These are phyloP conservation scores for Leishmania martiniquensis DNA, from an alignment of 208 protist species.

Conservation along the genomic window DNA sequence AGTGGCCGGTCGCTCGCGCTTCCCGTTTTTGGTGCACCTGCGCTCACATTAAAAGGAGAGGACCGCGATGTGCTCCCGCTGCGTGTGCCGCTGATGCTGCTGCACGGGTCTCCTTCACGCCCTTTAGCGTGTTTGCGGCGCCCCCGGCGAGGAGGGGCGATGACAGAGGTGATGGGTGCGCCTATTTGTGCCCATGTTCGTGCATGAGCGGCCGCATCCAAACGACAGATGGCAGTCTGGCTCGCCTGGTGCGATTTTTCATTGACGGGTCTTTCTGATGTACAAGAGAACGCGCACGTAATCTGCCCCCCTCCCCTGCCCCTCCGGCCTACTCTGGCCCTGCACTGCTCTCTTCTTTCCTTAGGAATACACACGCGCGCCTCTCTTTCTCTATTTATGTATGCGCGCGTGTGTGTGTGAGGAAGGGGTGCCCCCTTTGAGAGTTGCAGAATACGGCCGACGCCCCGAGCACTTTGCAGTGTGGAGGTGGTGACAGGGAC, in stretches of 20 bases:
- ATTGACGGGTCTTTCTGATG: background rate
- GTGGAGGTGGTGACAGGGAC: background rate
- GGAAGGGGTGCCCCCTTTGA: too few relatives aligned
- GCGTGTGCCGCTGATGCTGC: conserved; percentile 2
- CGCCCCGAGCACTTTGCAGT: background rate
- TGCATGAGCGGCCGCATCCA: background rate
- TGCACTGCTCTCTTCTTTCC: background rate
- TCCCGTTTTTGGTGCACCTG: background rate
- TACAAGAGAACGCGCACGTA: background rate
- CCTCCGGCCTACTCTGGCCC: background rate
- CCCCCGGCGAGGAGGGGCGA: background rate
- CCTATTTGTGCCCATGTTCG: background rate
- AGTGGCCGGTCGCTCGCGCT: background rate
- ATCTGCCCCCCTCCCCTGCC: background rate
- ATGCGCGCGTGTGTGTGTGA: background rate
- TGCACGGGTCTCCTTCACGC: background rate
- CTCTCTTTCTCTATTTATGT: too few relatives aligned
- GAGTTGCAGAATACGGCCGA: too few relatives aligned
- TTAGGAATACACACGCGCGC: background rate
- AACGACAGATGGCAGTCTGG: background rate
- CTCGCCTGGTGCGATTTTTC: background rate
- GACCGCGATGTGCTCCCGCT: background rate
- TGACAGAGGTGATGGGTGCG: background rate
- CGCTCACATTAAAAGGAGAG: background rate
- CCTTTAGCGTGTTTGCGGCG: background rate